Evolutionary conservation across 129 eudicot genomes (phyloP), one percentile per base, ranked within the genome.

Genomic region (Oenanthe sinensis): DNA sequence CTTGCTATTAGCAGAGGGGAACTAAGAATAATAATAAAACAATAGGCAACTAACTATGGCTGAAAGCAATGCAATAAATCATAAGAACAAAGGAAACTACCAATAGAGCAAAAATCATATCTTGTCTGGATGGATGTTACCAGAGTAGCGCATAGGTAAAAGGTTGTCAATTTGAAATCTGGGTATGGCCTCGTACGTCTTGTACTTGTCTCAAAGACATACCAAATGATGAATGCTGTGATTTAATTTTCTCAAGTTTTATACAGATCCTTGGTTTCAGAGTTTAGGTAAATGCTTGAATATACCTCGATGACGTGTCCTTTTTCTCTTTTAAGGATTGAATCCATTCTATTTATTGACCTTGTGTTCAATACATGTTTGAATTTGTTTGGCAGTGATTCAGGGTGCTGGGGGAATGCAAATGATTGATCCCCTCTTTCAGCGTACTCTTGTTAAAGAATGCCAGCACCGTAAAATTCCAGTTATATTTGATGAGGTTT

Each of bases 401-500:
- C 99, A 95, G 78, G 99, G 87, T 80, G 95, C 99, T 72, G 97
- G 99, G 69, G 99, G 99, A 77, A 92, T 95, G 99, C 87, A 81
- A 78, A 90, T 95, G 97, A 85, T 92, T 79, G 99, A 95, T 85
- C 99, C 99, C 24, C 88, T 95, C 26, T 95, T 92, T 79, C 97
- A 95, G 79, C 89, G 99, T 30, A 30, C 85, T 60, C 96, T 95
- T 80, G 99, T 92, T 37, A 86, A 49, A 79, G 92, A 95, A 84
- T 95, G 99, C 84, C 81, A 74, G 80, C 77, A 40, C 50, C 88
- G 85, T 42, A 92, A 87, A 77, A 89, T 95, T 86, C 96, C 99
- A 0, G 97, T 95, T 47, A 95, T 95, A 46, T 95, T 95, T 84
- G 99, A 95, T 87, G 97, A 95, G 78, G 97, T 95, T 78, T 85